Evolutionary conservation across 306 rosid genomes (phyloP), one percentile per base, ranked within the genome.

Genomic region (Quercus wislizeni): DNA sequence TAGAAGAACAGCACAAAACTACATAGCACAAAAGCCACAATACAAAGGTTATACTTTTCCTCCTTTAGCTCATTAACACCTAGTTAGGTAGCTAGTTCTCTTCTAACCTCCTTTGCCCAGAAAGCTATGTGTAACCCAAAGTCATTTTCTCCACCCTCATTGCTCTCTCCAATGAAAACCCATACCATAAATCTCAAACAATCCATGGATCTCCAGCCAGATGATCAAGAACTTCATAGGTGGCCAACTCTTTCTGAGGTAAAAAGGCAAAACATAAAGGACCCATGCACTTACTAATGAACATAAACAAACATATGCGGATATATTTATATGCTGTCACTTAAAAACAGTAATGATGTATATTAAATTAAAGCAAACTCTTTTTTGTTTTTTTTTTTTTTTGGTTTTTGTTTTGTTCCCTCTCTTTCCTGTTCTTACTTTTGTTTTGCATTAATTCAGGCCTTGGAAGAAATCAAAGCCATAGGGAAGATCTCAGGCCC

Each of bases 211-310:
- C 35, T 41, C 43, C 78, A 78, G 57, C 78, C 65, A 17, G 68
- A 71, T 38, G 77, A 77, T 27, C 87, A 88, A 46, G 86, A 89
- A 57, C 94, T 92, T 82, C 93, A 79, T 55, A 77, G 91, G 87
- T 88, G 98, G 90, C 99, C 99, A 55, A 90, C 96, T 41, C 84
- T 76, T 51, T 86, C 88, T 19, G 97, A 96, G 99, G 99, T 96
- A 87, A 69, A 13, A 7, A 80, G 5, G 27, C 65, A 31, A 15
- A 63, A 10, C 17, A 23, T 15, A 11, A 55, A 43, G 49, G 63
- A 41, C 76, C 38, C 78, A 71, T 57, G 78, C 64, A 55, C 70
- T 71, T 30, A 75, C 71, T 68, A 77, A 55, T 71, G 82, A 62
- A 57, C 62, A 74, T 73, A 79, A 52, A 74, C 38, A 68, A 64